These are phyloP conservation scores for Candida namnaoensis DNA, from an alignment of 805 yeast species.

Conservation along the genomic window DNA sequence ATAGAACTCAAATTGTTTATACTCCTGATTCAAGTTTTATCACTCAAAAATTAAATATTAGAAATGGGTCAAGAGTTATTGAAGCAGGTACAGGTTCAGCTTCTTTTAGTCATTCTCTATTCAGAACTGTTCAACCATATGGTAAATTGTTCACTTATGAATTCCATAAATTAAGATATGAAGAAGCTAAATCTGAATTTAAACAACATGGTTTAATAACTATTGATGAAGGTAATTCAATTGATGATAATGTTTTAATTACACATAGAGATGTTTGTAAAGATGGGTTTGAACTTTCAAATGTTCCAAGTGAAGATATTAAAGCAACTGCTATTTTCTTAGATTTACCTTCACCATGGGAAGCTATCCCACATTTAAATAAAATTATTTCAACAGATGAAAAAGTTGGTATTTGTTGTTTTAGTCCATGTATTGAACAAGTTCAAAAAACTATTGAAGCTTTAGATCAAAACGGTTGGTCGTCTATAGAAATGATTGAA, in stretches of 20 bases:
- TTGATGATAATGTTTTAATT: constrained; percentile 38
- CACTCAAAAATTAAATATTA: constrained; percentile 68
- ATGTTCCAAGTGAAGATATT: constrained; percentile 24
- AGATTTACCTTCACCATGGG: constrained; percentile 97
- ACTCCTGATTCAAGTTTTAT: constrained; percentile 93
- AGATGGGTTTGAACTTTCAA: constrained; percentile 61
- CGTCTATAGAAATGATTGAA: constrained; percentile 84
- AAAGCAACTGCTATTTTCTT: constrained; percentile 72
- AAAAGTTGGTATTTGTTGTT: constrained; percentile 78
- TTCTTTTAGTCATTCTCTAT: constrained; percentile 87
- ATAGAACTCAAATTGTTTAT: constrained; percentile 95
- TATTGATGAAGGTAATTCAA: too few species aligned
- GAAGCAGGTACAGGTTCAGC: constrained; percentile 99
- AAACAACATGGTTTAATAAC: constrained; percentile 53
- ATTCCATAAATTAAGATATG: constrained; percentile 77
- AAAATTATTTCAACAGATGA: constrained; percentile 44
- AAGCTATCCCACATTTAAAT: constrained; percentile 70
- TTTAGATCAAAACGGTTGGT: constrained; percentile 73
- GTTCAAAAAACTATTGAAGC: constrained; percentile 81
- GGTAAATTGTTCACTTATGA: constrained; percentile 82
- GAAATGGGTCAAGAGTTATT: constrained; percentile 69
- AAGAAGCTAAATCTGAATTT: constrained; percentile 75
- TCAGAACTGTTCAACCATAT: constrained; percentile 50
- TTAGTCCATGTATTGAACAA: constrained; percentile 97
- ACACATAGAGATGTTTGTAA: constrained; percentile 92